Evolutionary conservation across 345 rosid species (phyloP).

Genomic region (Firmiana major): DNA sequence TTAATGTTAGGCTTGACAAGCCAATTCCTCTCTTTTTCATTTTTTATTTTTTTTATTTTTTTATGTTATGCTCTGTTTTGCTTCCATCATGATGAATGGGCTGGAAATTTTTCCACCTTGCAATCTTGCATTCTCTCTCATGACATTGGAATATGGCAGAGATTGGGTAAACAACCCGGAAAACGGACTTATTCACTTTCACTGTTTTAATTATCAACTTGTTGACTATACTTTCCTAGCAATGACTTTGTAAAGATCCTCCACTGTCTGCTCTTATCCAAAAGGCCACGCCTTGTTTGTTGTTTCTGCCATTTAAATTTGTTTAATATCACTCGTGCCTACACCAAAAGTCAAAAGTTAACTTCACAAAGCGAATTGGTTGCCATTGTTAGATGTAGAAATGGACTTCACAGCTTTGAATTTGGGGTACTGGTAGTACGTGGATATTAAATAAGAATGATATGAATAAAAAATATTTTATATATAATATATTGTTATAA

Average conservation of each 20-base stretch:
- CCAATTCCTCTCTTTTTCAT: neutral
- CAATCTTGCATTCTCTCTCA: neutral
- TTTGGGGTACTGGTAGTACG: no score
- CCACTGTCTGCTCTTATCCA: neutral
- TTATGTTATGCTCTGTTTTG: neutral
- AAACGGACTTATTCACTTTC: neutral
- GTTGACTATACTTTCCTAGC: neutral
- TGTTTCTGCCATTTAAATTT: neutral
- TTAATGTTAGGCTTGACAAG: neutral
- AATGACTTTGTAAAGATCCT: neutral
- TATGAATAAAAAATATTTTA: no score
- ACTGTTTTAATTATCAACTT: neutral
- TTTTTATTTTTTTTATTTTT: neutral
- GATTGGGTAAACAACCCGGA: neutral
- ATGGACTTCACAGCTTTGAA: neutral
- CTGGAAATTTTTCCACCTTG: neutral
- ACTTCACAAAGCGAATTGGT: neutral
- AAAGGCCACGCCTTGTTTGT: neutral
- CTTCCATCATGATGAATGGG: neutral
- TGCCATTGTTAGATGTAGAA: neutral
- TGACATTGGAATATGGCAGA: neutral
- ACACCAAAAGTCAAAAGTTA: neutral
- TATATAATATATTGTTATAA: no score
- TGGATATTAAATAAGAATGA: no score
- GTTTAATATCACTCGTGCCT: neutral